Evolutionary conservation across 371 early-diverging fungal species (phyloP), one percentile per base, ranked within the genome.

Genomic region (Globomyces sp.): DNA sequence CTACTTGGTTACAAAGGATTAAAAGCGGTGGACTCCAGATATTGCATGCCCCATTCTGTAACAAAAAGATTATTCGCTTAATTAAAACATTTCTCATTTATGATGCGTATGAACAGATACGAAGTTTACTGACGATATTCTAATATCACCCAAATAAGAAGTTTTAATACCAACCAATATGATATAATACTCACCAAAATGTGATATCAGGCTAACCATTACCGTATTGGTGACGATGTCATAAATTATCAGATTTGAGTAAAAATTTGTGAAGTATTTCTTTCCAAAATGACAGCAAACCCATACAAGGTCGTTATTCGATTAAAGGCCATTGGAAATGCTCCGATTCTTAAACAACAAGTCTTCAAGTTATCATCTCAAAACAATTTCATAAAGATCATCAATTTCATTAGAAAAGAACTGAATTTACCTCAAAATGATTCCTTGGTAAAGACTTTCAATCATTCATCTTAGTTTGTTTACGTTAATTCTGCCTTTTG

Each of bases 41-140:
- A 95, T 73, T 98, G 98, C 72, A 89, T 98, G 90, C 92, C 96
- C 1, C 76, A 71, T 44, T 66, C 80, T 64, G 87, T 92, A 4
- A 57, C 41, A 24, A 34, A 40, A 57, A 11, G 57, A 8, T 3
- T 51, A 13, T 11, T 11, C 47, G 8, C 11, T 46, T 46, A 46
- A 46, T 24, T 24, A 24, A 24, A 24, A 24, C 24, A 24, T 24
- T 24, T 24, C 24, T 24, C 24, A 24, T 24, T 24, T 24, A 24
- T 24, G 24, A 24, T 24, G 24, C 24, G 24, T 24, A 24, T 24
- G 24, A 24, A 24, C 24, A 24, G 24, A 24, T 24, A 24, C 24
- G 24, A 24, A 24, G 24, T 24, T 24, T 24, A 24, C 24, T 24
- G 24, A 24, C 24, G 24, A 24, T 24, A 24, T 24, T 24, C 24